Conservation (phyloP, 192 early-diverging fungal species). For the Funneliformis geosporum region DNA sequence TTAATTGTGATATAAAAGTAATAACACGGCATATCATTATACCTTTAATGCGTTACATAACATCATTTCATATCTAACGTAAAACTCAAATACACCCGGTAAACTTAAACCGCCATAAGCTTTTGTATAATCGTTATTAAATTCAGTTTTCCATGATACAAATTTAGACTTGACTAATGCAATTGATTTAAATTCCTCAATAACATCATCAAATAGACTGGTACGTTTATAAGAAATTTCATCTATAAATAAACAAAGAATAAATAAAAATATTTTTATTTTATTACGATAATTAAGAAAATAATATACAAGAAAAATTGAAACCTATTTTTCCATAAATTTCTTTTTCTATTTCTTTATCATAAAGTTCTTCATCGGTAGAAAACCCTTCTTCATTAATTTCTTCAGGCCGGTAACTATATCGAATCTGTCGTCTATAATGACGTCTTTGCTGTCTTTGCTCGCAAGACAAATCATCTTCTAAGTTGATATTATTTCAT, state of each 20-base stretch:
- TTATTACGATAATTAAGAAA: not conserved
- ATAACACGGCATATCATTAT: constrained; percentile 28
- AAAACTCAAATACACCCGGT: constrained; percentile 60
- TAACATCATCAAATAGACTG: constrained; percentile 48
- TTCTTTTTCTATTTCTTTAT: constrained; percentile 34
- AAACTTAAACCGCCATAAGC: constrained; percentile 58
- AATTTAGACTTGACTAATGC: constrained; percentile 50
- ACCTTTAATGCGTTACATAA: constrained; percentile 55
- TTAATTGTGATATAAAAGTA: no score
- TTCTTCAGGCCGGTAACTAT: not conserved
- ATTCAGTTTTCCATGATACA: constrained; percentile 53
- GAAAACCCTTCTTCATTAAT: constrained; percentile 41
- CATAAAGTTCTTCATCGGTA: constrained; percentile 52
- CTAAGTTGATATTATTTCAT: no score
- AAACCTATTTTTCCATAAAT: constrained; percentile 39
- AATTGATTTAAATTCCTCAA: constrained; percentile 48
- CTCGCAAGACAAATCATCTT: no score
- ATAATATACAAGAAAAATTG: not conserved
- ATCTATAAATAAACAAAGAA: constrained; percentile 30
- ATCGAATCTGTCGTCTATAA: constrained; percentile 5
- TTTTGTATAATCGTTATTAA: constrained; percentile 55
- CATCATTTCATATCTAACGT: constrained; percentile 53
- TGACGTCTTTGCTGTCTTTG: constrained; percentile 9
- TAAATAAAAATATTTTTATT: not conserved
- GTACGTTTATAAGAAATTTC: constrained; percentile 38